These are phyloP conservation scores for Gaillardinia entomophila DNA, from an alignment of 805 yeast genomes.

Conservation along the genomic window DNA sequence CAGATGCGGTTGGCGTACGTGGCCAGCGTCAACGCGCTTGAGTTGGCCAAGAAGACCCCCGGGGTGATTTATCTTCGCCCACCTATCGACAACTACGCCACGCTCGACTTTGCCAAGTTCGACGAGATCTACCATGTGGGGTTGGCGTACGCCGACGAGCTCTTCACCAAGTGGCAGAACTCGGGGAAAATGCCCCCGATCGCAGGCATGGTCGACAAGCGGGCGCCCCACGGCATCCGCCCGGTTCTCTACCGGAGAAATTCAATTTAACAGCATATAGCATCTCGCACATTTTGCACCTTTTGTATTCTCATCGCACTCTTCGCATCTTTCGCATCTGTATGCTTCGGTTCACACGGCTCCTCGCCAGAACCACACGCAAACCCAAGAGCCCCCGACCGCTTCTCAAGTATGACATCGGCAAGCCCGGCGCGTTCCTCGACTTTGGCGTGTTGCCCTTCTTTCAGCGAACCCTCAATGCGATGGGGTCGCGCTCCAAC, in stretches of 20 bases:
- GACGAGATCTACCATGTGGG: conserved; percentile 87
- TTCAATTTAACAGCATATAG: conserved; percentile 11
- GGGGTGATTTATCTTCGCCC: conserved; percentile 89
- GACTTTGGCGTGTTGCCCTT: conserved; percentile 17
- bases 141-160: conserved; percentile 58
- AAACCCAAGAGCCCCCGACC: not conserved
- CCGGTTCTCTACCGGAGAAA: conserved; percentile 8
- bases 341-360: not conserved
- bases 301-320: not conserved
- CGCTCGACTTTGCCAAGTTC: conserved; percentile 87
- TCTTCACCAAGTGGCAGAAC: conserved; percentile 46
- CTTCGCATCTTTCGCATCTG: not conserved
- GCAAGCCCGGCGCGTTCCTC: conserved; percentile 10
- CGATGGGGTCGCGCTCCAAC: conserved; percentile 6
- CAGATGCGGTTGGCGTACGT: conserved; percentile 92
- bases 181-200: conserved; percentile 55
- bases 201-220: conserved; percentile 38
- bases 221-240: conserved; percentile 2
- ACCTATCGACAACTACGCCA: conserved; percentile 88
- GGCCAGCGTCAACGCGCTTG: conserved; percentile 89
- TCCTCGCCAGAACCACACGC: not conserved
- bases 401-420: conserved; percentile 3
- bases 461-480: conserved; percentile 14
- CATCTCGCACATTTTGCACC: no score
- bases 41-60: conserved; percentile 74